phyloP scores from a whole-genome alignment of 2,329 filamentous ascomycete genomes.

The Escovopsis weberi region DNA sequence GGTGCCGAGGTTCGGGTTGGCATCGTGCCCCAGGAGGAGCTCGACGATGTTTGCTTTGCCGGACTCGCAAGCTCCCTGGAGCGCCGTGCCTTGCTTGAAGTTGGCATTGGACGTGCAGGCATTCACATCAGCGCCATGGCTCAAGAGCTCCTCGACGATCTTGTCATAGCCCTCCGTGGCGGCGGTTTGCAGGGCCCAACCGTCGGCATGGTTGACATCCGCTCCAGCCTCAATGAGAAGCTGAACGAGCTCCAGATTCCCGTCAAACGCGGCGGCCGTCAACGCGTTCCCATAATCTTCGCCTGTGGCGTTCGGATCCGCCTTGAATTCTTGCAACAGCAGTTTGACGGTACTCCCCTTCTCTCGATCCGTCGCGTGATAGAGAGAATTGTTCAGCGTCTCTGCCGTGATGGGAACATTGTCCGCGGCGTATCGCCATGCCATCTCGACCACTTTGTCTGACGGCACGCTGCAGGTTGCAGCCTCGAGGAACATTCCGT shows the following conservation, averaged over 20 bases:
- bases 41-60: slow-evolving; percentile 21
- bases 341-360: slow-evolving; percentile 22
- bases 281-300: slow-evolving; percentile 17
- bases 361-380: slow-evolving; percentile 24
- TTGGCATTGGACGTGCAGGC: slow-evolving; percentile 15
- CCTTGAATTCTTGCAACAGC: slow-evolving; percentile 19
- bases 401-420: slow-evolving; percentile 14
- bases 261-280: slow-evolving; percentile 25
- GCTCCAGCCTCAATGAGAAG: slow-evolving; percentile 20
- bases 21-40: slow-evolving; percentile 21
- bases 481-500: slow-evolving; percentile 18
- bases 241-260: slow-evolving; percentile 14
- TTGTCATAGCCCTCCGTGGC: slow-evolving; percentile 20
- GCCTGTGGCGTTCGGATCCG: slow-evolving; percentile 23
- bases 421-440: slow-evolving; percentile 23
- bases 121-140: slow-evolving; percentile 21
- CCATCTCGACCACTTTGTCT: slow-evolving; percentile 19
- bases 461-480: slow-evolving; percentile 18
- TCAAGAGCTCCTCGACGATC: slow-evolving; percentile 20
- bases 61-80: slow-evolving; percentile 25
- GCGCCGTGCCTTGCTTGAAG: slow-evolving; percentile 19
- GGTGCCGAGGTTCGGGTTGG: slow-evolving; percentile 22
- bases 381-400: slow-evolving; percentile 20
- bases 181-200: slow-evolving; percentile 24
- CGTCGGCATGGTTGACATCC: slow-evolving; percentile 18